These are phyloP conservation scores for Pulveroboletus sp. DNA, from an alignment of 768 basidiomycete genomes.

Conservation along the genomic window DNA sequence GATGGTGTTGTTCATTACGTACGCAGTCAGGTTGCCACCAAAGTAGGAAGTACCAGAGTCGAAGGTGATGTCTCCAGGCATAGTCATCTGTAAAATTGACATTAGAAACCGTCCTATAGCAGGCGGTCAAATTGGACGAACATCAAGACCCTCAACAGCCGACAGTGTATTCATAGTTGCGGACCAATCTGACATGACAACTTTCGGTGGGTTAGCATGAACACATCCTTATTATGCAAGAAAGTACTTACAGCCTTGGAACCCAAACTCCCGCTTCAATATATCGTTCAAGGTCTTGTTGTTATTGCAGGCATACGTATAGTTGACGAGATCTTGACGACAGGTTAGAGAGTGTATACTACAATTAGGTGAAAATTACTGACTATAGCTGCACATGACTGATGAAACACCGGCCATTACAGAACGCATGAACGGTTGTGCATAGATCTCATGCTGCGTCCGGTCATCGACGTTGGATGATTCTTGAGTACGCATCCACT, in stretches of 20 bases:
- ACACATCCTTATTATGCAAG: not conserved
- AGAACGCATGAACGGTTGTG: constrained; percentile 54
- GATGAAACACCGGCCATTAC: constrained; percentile 65
- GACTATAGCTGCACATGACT: constrained; percentile 65
- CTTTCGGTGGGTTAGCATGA: constrained; percentile 24
- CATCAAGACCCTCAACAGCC: constrained; percentile 62
- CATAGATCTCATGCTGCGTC: constrained; percentile 56
- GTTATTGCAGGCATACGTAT: constrained; percentile 65
- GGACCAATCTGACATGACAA: constrained; percentile 61
- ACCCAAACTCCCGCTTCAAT: constrained; percentile 63
- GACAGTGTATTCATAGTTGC: constrained; percentile 50
- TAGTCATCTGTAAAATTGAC: constrained; percentile 52
- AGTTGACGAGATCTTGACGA: constrained; percentile 48
- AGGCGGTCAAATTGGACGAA: constrained; percentile 25
- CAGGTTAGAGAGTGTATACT: constrained; percentile 1
- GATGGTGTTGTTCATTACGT: constrained; percentile 61
- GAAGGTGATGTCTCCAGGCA: constrained; percentile 60
- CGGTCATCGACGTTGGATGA: constrained; percentile 41
- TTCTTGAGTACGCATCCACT: constrained; percentile 30
- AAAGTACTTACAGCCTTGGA: constrained; percentile 52
- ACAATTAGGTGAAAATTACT: not conserved
- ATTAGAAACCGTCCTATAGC: not conserved
- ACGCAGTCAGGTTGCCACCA: constrained; percentile 55
- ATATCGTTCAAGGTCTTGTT: constrained; percentile 57
- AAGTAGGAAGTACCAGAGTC: constrained; percentile 47